phyloP scores from a whole-genome alignment of 495 filamentous ascomycete species.

The Bacidia rubella region DNA sequence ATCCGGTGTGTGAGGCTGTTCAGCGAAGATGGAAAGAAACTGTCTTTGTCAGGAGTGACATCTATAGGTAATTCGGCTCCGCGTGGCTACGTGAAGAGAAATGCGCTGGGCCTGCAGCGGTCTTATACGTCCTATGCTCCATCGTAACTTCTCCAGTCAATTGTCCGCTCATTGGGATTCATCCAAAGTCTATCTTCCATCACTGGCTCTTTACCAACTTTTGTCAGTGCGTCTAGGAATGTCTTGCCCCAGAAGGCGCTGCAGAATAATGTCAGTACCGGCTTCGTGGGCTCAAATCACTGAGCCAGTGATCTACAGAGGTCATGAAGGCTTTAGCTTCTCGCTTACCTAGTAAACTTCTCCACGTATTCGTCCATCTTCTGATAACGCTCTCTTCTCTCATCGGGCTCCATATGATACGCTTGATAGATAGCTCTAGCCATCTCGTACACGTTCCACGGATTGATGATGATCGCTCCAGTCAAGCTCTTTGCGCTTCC shows the following conservation, averaged over 20 bases:
- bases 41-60: background rate
- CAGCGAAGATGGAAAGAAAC: no score
- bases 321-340: background rate
- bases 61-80: background rate
- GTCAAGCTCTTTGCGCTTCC: conserved; percentile 80
- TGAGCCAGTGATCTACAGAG: background rate
- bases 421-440: conserved; percentile 74
- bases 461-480: conserved; percentile 78
- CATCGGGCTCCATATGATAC: conserved; percentile 73
- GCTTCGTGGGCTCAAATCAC: background rate
- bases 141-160: conserved; percentile 15
- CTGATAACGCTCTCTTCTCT: conserved; percentile 65
- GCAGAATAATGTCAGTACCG: background rate
- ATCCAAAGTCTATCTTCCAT: conserved; percentile 9
- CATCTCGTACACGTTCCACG: conserved; percentile 80
- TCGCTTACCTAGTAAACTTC: conserved; percentile 62
- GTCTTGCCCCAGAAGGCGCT: conserved; percentile 96
- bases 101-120: background rate
- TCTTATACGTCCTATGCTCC: background rate
- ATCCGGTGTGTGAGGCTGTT: no score
- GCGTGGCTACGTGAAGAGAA: background rate
- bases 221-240: conserved; percentile 73
- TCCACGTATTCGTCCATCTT: conserved; percentile 75
- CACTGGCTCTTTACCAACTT: conserved; percentile 29
- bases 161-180: conserved; percentile 8